A percentile compares a stretch with the other conserved stretches of the same genome.
These are phyloP conservation scores for Aspergillus clavatus DNA, from an alignment of 2,329 filamentous ascomycete genomes.

Conservation along the genomic window DNA sequence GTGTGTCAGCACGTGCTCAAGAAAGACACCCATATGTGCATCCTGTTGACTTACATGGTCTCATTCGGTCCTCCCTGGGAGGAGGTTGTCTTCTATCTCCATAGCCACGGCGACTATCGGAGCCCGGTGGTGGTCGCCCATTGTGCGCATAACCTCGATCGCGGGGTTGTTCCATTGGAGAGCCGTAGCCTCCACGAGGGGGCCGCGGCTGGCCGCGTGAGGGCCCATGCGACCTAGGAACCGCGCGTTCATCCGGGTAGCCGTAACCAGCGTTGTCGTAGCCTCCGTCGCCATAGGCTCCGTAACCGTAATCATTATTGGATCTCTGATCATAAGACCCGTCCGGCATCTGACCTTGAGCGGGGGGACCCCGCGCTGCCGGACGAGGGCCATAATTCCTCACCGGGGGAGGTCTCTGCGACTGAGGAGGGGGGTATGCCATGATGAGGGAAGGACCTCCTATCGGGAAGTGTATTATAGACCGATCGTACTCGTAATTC, in stretches of 20 bases:
- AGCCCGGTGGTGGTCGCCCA: constrained; percentile 24
- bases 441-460: constrained; percentile 17
- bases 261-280: constrained; percentile 27
- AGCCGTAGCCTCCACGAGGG: constrained; percentile 28
- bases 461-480: neutral
- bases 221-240: constrained; percentile 23
- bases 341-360: constrained; percentile 18
- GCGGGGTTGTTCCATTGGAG: constrained; percentile 13
- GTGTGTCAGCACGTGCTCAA: constrained; percentile 10
- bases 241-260: constrained; percentile 23
- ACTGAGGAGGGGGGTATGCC: constrained; percentile 34
- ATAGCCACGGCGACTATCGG: constrained; percentile 23
- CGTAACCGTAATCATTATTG: constrained; percentile 26
- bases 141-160: constrained; percentile 21
- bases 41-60: constrained; percentile 28
- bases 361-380: constrained; percentile 20
- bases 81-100: constrained; percentile 28
- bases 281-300: constrained; percentile 17
- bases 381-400: constrained; percentile 26
- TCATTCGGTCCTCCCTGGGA: constrained; percentile 27
- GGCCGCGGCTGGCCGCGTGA: constrained; percentile 27
- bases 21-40: neutral
- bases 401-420: constrained; percentile 31
- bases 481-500: neutral
- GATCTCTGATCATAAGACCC: constrained; percentile 21